Percentiles rank a stretch among this genome's conserved stretches.
Evolutionary conservation across 805 yeast species (phyloP).

Genomic region (Kodamaea lidongshanica): DNA sequence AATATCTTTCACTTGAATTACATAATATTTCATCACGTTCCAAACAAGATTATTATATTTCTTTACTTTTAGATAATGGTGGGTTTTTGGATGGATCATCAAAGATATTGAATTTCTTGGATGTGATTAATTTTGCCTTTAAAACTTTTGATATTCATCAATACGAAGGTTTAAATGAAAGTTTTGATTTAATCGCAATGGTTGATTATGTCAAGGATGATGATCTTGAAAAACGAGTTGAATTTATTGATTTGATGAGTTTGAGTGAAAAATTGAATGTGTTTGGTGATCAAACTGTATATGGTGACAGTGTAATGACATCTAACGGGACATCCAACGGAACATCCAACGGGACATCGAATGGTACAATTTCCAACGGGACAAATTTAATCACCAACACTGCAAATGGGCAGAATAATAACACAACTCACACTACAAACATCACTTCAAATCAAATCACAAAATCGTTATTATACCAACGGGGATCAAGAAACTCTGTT

Average conservation of each 20-base stretch:
- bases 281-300: slow-evolving; percentile 15
- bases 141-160: slow-evolving; percentile 38
- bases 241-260: no score
- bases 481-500: slow-evolving; percentile 17
- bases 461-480: no score
- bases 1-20: slow-evolving; percentile 67
- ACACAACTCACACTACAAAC: no score
- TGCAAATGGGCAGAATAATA: no score
- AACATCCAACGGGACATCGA: no score
- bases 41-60: slow-evolving; percentile 46
- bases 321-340: no score
- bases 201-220: slow-evolving; percentile 28
- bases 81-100: slow-evolving; percentile 56
- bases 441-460: no score
- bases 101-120: slow-evolving; percentile 62
- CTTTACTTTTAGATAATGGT: slow-evolving; percentile 45
- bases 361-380: no score
- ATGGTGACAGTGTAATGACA: slow-evolving; percentile 23
- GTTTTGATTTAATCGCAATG: slow-evolving; percentile 29
- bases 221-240: slow-evolving; percentile 8
- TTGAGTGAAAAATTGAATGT: slow-evolving; percentile 4
- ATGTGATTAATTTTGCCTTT: slow-evolving; percentile 56
- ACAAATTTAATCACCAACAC: no score
- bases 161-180: slow-evolving; percentile 20
- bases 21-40: slow-evolving; percentile 52